Base-by-base conservation (phyloP, 2,329 filamentous ascomycete genomes). In the Celoporthe dispersa region DNA sequence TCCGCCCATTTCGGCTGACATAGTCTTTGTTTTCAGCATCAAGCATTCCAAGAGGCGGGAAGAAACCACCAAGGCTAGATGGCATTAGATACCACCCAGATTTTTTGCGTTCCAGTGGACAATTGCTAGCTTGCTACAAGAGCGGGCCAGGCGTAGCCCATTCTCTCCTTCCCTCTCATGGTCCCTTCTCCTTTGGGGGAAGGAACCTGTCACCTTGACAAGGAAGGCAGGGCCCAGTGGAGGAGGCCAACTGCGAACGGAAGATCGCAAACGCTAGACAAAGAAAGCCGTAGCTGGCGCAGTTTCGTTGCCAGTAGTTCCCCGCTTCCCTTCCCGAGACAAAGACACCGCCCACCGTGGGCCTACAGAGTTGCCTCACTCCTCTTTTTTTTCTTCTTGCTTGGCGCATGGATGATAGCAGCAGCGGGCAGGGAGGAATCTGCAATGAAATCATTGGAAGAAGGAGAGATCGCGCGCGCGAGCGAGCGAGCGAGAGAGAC, bases 271-370 rank as follows among this genome's bases (percentile, higher is more conserved):
- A 78, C 76, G 76, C 75, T 28, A 74, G 67, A 76, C 73, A 75
- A 78, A 77, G 75, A 75, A 63, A 74, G 71, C 72, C 64, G 70
- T 70, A 74, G 72, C 70, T 73, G 73, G 71, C 64, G 64, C 72
- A 70, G 72, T 64, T 66, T 70, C 72, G 71, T 71, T 73, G 69
- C 73, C 78, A 78, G 80, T 78, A 77, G 79, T 80, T 77, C 81
- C 80, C 81, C 80, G 80, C 80, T 78, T 77, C 79, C 80, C 77
- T 37, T 81, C 80, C 81, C 80, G 80, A 82, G 79, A 82, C 81
- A 81, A 72, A 72, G 70, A 68, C 55, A 53, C 48, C 61, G 25
- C 68, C 65, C 61, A 63, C 64, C 48, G 39, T 51, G 62, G n/a
- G 44, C 65, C 62, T 62, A 55, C 68, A 39, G 68, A 2, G 64